phyloP scores from a whole-genome alignment of 1,284 basidiomycete genomes.

The Tylopilus orsonianus region DNA sequence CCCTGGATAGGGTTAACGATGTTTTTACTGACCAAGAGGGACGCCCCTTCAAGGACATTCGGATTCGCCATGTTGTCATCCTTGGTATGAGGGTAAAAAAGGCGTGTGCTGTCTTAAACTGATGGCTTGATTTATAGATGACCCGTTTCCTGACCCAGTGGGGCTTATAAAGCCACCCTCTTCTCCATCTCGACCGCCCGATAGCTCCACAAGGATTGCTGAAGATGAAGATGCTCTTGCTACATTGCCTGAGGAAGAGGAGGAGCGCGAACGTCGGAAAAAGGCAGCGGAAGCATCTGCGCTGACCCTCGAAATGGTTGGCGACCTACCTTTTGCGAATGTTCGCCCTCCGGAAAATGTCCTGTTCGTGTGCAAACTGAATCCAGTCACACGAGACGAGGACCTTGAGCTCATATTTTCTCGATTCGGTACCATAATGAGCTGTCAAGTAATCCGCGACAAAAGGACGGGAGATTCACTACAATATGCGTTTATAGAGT shows the following conservation, averaged over 20 bases:
- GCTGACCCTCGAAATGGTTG: conserved; percentile 98
- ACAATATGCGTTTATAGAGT: conserved; percentile 99
- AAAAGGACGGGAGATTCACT: conserved; percentile 94
- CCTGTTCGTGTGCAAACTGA: conserved; percentile 98
- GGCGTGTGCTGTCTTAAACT: conserved; percentile 5
- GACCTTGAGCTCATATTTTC: conserved; percentile 98
- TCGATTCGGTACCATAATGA: conserved; percentile 92
- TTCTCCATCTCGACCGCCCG: conserved; percentile 78
- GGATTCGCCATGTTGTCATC: conserved; percentile 90
- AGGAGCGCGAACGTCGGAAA: conserved; percentile 75
- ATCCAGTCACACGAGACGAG: conserved; percentile 92
- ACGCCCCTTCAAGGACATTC: conserved; percentile 88
- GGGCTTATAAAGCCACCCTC: conserved; percentile 72
- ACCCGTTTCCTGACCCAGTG: conserved; percentile 89
- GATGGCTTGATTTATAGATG: conserved; percentile 55
- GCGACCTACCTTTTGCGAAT: conserved; percentile 97
- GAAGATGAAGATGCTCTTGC: conserved; percentile 88
- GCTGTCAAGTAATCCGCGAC: conserved; percentile 96
- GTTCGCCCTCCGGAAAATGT: conserved; percentile 98
- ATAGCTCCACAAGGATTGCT: conserved; percentile 83
- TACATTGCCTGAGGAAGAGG: conserved; percentile 78
- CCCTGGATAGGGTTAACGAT: conserved; percentile 91
- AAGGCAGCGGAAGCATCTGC: conserved; percentile 91
- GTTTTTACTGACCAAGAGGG: conserved; percentile 87
- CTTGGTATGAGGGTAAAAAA: conserved; percentile 56